Conservation (phyloP, 148 eudicot genomes). For the Tetragonia tetragonoides region DNA sequence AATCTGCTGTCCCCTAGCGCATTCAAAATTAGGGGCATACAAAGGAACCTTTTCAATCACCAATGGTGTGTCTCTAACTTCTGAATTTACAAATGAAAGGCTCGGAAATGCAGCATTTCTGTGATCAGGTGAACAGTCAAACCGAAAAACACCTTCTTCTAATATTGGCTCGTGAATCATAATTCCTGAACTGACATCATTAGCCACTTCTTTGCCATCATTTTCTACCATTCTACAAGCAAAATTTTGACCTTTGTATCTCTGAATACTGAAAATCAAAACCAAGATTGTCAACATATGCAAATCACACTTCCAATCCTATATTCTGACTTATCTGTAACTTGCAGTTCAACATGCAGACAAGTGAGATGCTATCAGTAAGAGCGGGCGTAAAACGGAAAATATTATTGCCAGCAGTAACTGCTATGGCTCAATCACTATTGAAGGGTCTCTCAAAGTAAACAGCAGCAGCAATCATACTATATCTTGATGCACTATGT, state of each 20-base stretch:
- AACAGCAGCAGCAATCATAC: background rate
- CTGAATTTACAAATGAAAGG: conserved; percentile 65
- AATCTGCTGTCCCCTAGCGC: conserved; percentile 60
- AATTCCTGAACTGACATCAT: conserved; percentile 45
- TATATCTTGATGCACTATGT: background rate
- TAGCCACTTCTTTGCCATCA: conserved; percentile 29
- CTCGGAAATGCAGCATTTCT: conserved; percentile 73
- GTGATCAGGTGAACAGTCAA: conserved; percentile 78
- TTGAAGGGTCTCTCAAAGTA: background rate
- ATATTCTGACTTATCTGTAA: background rate
- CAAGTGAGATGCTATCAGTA: background rate
- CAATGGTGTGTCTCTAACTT: conserved; percentile 61
- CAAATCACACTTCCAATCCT: background rate
- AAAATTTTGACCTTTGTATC: background rate
- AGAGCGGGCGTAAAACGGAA: background rate
- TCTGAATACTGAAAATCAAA: conserved; percentile 27
- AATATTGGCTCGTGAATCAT: conserved; percentile 87
- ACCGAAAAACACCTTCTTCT: conserved; percentile 86
- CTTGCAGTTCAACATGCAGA: background rate
- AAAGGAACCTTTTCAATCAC: conserved; percentile 52
- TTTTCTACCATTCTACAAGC: conserved; percentile 47
- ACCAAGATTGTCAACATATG: conserved; percentile 2
- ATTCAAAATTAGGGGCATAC: conserved; percentile 60
- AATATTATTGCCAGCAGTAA: background rate
- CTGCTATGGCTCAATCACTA: background rate